These are phyloP conservation scores for Asterophora parasitica DNA, from an alignment of 768 basidiomycete species.

Conservation along the genomic window DNA sequence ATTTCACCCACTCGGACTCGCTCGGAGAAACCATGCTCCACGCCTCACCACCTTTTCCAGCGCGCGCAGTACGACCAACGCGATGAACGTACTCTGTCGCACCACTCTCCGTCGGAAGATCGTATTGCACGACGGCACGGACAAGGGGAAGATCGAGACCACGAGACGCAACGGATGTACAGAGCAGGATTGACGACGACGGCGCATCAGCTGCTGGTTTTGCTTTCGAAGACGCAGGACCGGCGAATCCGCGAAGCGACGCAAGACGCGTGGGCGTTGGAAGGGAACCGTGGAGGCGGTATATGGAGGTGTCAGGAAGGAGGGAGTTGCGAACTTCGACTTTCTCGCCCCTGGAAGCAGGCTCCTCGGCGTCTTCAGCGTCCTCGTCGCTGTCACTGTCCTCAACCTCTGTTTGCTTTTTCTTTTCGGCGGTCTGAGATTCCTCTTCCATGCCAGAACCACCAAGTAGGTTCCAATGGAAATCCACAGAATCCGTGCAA, in stretches of 20 bases:
- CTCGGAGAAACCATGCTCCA: slow-evolving; percentile 90
- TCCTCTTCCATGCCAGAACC: slow-evolving; percentile 59
- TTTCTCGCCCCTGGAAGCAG: slow-evolving; percentile 28
- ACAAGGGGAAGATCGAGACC: slow-evolving; percentile 95
- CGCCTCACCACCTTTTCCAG: slow-evolving; percentile 91
- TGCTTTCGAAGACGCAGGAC: slow-evolving; percentile 26
- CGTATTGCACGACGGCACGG: slow-evolving; percentile 91
- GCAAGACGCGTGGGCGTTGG: slow-evolving; percentile 75
- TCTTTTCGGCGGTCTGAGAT: slow-evolving; percentile 21
- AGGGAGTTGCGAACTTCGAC: slow-evolving; percentile 67
- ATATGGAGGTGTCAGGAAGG: slow-evolving; percentile 77
- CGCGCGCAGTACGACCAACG: slow-evolving; percentile 95
- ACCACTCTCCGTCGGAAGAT: slow-evolving; percentile 95
- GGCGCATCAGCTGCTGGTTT: slow-evolving; percentile 16
- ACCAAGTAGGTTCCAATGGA: slow-evolving; percentile 85
- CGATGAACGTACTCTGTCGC: slow-evolving; percentile 96
- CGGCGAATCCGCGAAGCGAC: slow-evolving; percentile 80
- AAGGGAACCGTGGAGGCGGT: slow-evolving; percentile 90
- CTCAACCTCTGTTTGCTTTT: slow-evolving; percentile 18
- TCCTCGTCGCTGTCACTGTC: slow-evolving; percentile 24
- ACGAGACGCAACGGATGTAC: slow-evolving; percentile 97
- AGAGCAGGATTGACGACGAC: slow-evolving; percentile 73
- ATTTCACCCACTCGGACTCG: slow-evolving; percentile 85
- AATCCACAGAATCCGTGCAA: slow-evolving; percentile 97
- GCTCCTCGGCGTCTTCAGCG: slow-evolving; percentile 17